Conservation (phyloP, 805 yeast genomes). For the Kazachstania bromeliacearum region DNA sequence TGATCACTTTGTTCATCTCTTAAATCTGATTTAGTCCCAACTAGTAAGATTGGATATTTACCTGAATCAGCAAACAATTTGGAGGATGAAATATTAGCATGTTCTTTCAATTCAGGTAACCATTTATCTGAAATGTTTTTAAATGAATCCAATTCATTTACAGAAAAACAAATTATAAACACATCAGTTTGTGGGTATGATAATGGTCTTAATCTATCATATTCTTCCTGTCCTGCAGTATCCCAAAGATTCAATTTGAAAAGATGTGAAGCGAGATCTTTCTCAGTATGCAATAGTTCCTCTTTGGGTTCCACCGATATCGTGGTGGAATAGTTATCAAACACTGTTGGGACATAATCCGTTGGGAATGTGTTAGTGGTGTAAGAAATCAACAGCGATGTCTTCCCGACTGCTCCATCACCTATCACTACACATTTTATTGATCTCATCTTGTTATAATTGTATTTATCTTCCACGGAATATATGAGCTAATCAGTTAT, state of each 20-base stretch:
- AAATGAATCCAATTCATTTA: slow-evolving; percentile 71
- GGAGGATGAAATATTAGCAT: slow-evolving; percentile 48
- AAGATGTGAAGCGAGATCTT: slow-evolving; percentile 36
- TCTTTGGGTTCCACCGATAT: slow-evolving; percentile 38
- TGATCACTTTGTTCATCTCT: slow-evolving; percentile 67
- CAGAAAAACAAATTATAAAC: slow-evolving; percentile 76
- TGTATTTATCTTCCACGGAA: no score
- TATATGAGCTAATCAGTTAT: no score
- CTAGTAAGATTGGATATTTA: slow-evolving; percentile 46
- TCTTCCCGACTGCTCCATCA: slow-evolving; percentile 93
- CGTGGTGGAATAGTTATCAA: slow-evolving; percentile 83
- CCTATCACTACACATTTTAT: slow-evolving; percentile 92
- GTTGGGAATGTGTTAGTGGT: slow-evolving; percentile 90
- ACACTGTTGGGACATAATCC: slow-evolving; percentile 90
- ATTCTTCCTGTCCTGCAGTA: slow-evolving; percentile 92
- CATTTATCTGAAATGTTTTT: slow-evolving; percentile 73
- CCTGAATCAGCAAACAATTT: slow-evolving; percentile 12
- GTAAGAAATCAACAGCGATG: slow-evolving; percentile 78
- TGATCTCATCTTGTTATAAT: slow-evolving; percentile 50
- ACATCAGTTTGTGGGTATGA: slow-evolving; percentile 90
- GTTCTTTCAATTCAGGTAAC: slow-evolving; percentile 82
- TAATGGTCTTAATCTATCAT: slow-evolving; percentile 79
- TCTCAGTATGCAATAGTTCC: background rate
- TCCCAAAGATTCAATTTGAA: slow-evolving; percentile 88
- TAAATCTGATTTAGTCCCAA: slow-evolving; percentile 85